These are phyloP conservation scores for Aureobasidium pullulans DNA, from an alignment of 2,329 filamentous ascomycete species.

Conservation along the genomic window DNA sequence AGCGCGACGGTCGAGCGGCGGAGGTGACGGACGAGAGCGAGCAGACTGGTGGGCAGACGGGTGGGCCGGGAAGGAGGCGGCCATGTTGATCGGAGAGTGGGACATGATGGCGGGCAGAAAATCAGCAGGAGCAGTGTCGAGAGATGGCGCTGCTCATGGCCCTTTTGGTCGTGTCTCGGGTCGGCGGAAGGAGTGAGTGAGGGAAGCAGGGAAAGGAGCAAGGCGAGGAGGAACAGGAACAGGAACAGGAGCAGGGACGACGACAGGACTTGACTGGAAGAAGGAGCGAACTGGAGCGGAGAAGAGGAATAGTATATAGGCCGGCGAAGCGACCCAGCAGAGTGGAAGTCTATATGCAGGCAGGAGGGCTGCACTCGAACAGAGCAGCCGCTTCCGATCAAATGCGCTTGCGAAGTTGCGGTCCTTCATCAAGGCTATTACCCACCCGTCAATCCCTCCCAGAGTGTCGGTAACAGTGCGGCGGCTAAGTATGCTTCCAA, in stretches of 20 bases:
- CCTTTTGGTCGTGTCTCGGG: not conserved
- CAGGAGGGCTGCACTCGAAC: conserved; percentile 4
- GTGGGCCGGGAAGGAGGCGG: not conserved
- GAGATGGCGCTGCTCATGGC: not conserved
- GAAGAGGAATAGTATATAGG: conserved; percentile 4
- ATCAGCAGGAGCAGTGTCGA: not conserved
- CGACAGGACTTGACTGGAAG: not conserved
- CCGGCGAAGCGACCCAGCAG: not conserved
- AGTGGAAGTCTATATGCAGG: conserved; percentile 8
- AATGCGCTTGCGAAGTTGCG: not conserved
- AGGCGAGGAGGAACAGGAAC: not conserved
- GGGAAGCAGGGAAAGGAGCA: too few relatives aligned
- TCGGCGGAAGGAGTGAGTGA: not conserved
- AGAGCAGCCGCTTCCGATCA: conserved; percentile 8
- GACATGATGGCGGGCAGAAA: not conserved
- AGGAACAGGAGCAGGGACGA: not conserved
- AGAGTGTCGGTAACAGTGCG: not conserved
- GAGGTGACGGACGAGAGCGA: not conserved
- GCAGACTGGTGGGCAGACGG: not conserved
- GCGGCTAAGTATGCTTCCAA: not conserved
- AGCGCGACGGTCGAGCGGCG: not conserved
- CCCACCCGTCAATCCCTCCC: not conserved
- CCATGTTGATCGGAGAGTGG: not conserved
- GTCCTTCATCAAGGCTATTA: not conserved
- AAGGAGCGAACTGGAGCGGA: not conserved